phyloP scores from a whole-genome alignment of 495 filamentous ascomycete species.

The Penicillium riverlandense region DNA sequence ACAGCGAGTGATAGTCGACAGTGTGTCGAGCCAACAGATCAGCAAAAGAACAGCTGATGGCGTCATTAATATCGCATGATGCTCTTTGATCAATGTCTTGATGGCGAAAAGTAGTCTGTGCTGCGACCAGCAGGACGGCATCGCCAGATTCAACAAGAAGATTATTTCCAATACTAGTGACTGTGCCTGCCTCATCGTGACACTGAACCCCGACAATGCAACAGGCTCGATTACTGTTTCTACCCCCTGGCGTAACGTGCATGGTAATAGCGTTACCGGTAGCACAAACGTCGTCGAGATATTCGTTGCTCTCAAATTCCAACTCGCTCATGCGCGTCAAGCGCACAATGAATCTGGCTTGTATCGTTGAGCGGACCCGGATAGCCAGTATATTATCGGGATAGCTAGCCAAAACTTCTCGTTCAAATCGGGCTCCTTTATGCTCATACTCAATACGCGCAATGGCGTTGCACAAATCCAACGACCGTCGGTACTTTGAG shows the following conservation, averaged over 20 bases:
- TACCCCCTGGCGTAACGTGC: conserved; percentile 33
- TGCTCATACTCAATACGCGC: conserved; percentile 31
- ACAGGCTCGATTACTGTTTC: conserved; percentile 22
- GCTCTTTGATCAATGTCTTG: conserved; percentile 16
- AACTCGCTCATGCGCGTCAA: conserved; percentile 26
- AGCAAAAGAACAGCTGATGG: conserved; percentile 8
- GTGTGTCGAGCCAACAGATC: conserved; percentile 22
- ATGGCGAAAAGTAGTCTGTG: conserved; percentile 33
- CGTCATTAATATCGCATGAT: conserved; percentile 15
- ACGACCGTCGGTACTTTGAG: conserved; percentile 32
- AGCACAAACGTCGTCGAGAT: conserved; percentile 25
- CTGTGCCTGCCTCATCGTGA: conserved; percentile 11
- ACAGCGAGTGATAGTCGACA: conserved; percentile 25
- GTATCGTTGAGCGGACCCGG: conserved; percentile 23
- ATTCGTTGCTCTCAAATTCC: conserved; percentile 35
- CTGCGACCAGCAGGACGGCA: conserved; percentile 28
- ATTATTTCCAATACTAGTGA: conserved; percentile 23
- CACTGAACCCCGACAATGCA: conserved; percentile 22
- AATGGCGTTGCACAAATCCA: conserved; percentile 33
- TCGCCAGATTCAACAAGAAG: conserved; percentile 21
- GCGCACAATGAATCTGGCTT: conserved; percentile 17
- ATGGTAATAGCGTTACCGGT: conserved; percentile 22
- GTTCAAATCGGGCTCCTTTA: conserved; percentile 19
- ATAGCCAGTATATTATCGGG: conserved; percentile 37
- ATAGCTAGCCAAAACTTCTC: conserved; percentile 33